Evolutionary conservation across 345 rosid species (phyloP).

Genomic region (Noccaea bulbosa): DNA sequence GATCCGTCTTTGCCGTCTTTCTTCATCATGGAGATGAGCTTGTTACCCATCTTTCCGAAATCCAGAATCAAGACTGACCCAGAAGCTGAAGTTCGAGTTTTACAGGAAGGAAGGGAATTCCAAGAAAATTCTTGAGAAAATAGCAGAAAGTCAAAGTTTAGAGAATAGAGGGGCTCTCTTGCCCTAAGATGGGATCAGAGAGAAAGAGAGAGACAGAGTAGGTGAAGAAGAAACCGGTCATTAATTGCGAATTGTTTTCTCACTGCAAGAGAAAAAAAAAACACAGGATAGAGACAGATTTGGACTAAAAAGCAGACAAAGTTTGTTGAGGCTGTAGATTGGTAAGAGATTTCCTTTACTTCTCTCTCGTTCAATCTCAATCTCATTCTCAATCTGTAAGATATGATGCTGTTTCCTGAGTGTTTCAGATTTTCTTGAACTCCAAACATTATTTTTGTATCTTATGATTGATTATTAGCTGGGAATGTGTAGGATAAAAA

Average conservation of each 20-base stretch:
- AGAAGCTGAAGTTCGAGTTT: constrained; percentile 5
- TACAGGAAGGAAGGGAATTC: constrained; percentile 3
- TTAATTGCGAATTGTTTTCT: constrained; percentile 39
- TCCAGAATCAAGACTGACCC: constrained; percentile 5
- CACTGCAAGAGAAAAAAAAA: constrained; percentile 7
- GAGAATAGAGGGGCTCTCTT: background rate
- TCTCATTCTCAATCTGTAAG: background rate
- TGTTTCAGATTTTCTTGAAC: background rate
- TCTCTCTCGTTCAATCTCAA: background rate
- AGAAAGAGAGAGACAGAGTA: constrained; percentile 39
- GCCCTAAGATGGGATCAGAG: constrained; percentile 42
- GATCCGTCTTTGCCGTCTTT: constrained; percentile 69
- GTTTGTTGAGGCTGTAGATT: constrained; percentile 27
- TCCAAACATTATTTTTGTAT: background rate
- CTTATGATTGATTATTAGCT: too few relatives aligned
- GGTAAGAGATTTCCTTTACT: background rate
- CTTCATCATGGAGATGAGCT: constrained; percentile 71
- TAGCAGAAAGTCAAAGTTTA: constrained; percentile 39
- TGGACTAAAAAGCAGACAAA: constrained; percentile 22
- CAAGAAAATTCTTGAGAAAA: constrained; percentile 16
- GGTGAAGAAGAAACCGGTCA: constrained; percentile 46
- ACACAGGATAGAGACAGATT: constrained; percentile 36
- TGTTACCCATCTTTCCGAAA: constrained; percentile 74
- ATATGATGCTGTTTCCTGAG: background rate
- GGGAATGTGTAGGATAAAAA: too few relatives aligned